These are phyloP conservation scores for Elongisporangium prolatum DNA, from an alignment of 352 stramenopile genomes.

Conservation along the genomic window DNA sequence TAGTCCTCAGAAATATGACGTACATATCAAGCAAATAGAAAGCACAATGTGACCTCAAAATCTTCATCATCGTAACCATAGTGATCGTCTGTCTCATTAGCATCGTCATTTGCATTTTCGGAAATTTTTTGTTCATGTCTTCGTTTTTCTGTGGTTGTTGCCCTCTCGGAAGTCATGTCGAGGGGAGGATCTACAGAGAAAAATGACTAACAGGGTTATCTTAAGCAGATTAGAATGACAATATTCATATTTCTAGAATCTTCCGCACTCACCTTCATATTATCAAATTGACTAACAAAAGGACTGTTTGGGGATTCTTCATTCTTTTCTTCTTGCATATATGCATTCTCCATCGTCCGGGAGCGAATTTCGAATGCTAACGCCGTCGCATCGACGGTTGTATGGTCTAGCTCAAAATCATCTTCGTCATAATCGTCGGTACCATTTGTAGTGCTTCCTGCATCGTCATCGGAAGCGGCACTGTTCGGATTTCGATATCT, in stretches of 20 bases:
- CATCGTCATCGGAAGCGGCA: conserved; percentile 4
- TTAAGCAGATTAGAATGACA: not conserved
- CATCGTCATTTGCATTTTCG: conserved; percentile 7
- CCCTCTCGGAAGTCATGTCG: not conserved
- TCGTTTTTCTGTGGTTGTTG: conserved; percentile 2
- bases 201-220: conserved; percentile 2
- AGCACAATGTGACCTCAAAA: conserved; percentile 39
- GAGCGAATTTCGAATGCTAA: conserved; percentile 3
- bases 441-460: conserved; percentile 10
- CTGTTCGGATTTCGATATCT: conserved; percentile 8
- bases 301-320: conserved; percentile 4
- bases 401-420: conserved; percentile 63
- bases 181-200: conserved; percentile 3
- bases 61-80: conserved; percentile 80
- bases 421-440: conserved; percentile 47
- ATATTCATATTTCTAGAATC: not conserved
- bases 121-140: not conserved
- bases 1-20: not conserved
- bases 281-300: conserved; percentile 31
- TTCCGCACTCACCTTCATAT: conserved; percentile 26
- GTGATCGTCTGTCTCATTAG: conserved; percentile 16
- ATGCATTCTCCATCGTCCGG: not conserved
- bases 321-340: not conserved
- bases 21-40: not conserved
- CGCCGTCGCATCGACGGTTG: conserved; percentile 14